These are phyloP conservation scores for Knoxdaviesia capensis DNA, from an alignment of 2,329 filamentous ascomycete genomes.

Conservation along the genomic window DNA sequence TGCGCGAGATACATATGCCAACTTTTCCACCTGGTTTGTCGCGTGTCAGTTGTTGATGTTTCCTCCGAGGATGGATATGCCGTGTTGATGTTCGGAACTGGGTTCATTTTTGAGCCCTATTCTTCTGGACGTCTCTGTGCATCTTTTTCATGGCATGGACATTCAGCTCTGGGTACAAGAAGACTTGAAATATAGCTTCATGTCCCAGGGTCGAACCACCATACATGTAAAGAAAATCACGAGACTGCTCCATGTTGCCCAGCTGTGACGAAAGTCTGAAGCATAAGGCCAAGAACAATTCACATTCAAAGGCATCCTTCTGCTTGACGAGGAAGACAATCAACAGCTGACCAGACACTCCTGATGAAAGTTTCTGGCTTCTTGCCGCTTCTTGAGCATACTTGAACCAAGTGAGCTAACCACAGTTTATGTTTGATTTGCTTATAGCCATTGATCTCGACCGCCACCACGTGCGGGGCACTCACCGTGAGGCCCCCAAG, in stretches of 20 bases:
- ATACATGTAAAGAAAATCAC: too few species aligned
- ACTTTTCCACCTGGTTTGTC: not conserved
- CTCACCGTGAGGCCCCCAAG: conserved; percentile 88
- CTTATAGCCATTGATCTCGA: conserved; percentile 52
- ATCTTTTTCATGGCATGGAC: too few species aligned
- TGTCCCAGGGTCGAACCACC: too few species aligned
- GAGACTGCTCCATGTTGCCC: not conserved
- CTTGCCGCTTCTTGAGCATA: conserved; percentile 34
- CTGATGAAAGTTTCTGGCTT: too few species aligned
- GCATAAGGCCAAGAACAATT: conserved; percentile 1
- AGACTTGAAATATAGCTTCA: too few species aligned
- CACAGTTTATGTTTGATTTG: conserved; percentile 16
- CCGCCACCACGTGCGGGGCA: conserved; percentile 46
- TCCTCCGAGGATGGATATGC: conserved; percentile 4
- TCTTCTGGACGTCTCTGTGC: too few species aligned
- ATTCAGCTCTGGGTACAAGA: too few species aligned
- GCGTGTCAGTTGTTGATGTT: not conserved
- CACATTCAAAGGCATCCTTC: conserved; percentile 2
- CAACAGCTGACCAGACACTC: conserved; percentile 1
- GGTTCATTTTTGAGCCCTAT: conserved; percentile 1
- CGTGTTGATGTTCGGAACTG: not conserved
- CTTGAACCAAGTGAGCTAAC: conserved; percentile 41
- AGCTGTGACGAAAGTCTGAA: conserved; percentile 11
- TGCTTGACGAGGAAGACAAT: conserved; percentile 5
- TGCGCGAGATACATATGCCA: not conserved